Conservation (phyloP, 2,329 filamentous ascomycete species). For the Scleromitrula shiraiana region DNA sequence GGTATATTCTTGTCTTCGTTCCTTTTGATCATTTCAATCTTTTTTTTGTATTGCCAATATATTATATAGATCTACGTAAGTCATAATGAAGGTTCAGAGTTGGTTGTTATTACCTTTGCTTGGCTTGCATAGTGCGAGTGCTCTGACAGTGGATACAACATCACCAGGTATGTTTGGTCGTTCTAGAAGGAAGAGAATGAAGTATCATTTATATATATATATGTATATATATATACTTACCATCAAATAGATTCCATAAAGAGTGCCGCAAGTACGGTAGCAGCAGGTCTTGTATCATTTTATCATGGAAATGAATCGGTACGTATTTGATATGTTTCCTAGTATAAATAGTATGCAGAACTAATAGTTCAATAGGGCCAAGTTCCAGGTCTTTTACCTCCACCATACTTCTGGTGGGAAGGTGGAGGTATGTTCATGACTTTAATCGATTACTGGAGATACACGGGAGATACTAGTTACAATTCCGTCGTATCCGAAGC, state of each 20-base stretch:
- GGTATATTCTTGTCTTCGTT: neutral
- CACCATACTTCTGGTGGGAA: slow-evolving; percentile 47
- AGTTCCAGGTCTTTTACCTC: slow-evolving; percentile 40
- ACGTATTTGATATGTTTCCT: slow-evolving; percentile 2
- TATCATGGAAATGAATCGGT: slow-evolving; percentile 45
- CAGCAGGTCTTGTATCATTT: slow-evolving; percentile 41
- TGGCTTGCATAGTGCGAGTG: slow-evolving; percentile 11
- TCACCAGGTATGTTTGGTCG: slow-evolving; percentile 18
- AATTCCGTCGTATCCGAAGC: slow-evolving; percentile 55
- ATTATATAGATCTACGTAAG: slow-evolving; percentile 7
- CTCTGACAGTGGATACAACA: slow-evolving; percentile 22
- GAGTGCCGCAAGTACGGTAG: slow-evolving; percentile 30
- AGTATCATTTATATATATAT: neutral
- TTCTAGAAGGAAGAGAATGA: no score
- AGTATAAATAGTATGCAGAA: slow-evolving; percentile 39
- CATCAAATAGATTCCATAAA: slow-evolving; percentile 28
- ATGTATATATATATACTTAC: neutral
- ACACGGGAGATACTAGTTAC: slow-evolving; percentile 65
- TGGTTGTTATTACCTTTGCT: slow-evolving; percentile 20
- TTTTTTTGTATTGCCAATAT: no score
- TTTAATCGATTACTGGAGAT: slow-evolving; percentile 77
- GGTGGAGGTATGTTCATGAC: slow-evolving; percentile 67
- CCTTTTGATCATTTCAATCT: neutral
- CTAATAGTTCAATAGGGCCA: slow-evolving; percentile 34
- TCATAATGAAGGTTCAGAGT: slow-evolving; percentile 20